These are phyloP conservation scores for Aspergillus wentii DNA, from an alignment of 495 filamentous ascomycete species.

Conservation along the genomic window DNA sequence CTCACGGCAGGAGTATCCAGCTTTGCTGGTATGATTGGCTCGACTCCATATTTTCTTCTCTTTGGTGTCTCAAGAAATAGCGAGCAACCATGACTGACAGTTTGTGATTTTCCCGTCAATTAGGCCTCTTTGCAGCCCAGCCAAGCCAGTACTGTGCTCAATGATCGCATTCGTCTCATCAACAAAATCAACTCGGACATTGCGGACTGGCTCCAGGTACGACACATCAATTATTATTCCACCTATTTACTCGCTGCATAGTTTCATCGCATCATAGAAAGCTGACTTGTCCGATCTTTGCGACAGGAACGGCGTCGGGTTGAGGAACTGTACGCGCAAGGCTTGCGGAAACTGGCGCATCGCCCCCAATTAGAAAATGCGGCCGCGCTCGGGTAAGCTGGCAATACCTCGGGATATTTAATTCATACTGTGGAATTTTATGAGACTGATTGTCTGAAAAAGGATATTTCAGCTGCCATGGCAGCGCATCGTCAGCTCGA, in stretches of 20 bases:
- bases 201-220: conserved; percentile 95
- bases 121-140: conserved; percentile 79
- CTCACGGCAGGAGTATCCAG: conserved; percentile 89
- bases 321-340: conserved; percentile 85
- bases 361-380: conserved; percentile 65
- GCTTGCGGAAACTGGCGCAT: conserved; percentile 72
- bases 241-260: too few species aligned
- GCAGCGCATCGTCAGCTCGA: conserved; percentile 81
- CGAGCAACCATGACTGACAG: conserved; percentile 4
- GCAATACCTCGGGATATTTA: not conserved
- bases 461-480: conserved; percentile 91
- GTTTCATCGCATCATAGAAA: too few species aligned
- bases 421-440: too few species aligned
- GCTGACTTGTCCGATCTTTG: conserved; percentile 1
- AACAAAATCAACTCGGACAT: conserved; percentile 84
- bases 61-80: too few species aligned
- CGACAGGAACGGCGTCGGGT: conserved; percentile 83
- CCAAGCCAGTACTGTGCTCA: conserved; percentile 78
- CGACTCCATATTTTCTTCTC: conserved; percentile 7
- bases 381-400: conserved; percentile 75
- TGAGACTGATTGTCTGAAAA: not conserved
- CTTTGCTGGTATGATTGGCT: conserved; percentile 74
- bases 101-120: conserved; percentile 6
- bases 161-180: conserved; percentile 85
- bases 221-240: conserved; percentile 11